Conservation (phyloP, 2,329 filamentous ascomycete genomes). For the Botryotinia convoluta region DNA sequence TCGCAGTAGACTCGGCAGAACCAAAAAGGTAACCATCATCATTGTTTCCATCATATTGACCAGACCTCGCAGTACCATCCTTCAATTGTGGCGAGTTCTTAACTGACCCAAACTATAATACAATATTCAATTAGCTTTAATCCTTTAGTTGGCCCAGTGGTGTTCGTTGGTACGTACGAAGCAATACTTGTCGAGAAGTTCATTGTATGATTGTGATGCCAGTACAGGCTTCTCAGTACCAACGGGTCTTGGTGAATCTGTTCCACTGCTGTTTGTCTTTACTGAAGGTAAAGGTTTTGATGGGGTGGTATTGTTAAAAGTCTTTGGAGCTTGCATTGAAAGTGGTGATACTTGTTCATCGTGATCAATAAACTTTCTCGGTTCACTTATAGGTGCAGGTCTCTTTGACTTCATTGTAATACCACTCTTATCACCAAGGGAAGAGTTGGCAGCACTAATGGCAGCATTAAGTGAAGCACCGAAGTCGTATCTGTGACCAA, state of each 20-base stretch:
- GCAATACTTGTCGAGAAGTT: slow-evolving; percentile 98
- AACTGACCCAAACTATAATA: slow-evolving; percentile 59
- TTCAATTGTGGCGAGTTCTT: slow-evolving; percentile 51
- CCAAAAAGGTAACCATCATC: slow-evolving; percentile 40
- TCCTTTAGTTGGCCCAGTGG: slow-evolving; percentile 29
- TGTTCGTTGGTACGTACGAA: slow-evolving; percentile 77
- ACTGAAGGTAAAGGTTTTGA: slow-evolving; percentile 33
- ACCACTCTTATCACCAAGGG: slow-evolving; percentile 56
- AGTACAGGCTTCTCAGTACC: slow-evolving; percentile 65
- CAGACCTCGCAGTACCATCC: slow-evolving; percentile 47
- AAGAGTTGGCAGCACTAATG: slow-evolving; percentile 69
- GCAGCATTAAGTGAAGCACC: slow-evolving; percentile 85
- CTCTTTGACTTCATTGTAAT: slow-evolving; percentile 44
- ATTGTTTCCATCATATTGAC: slow-evolving; percentile 45
- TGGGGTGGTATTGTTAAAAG: slow-evolving; percentile 27
- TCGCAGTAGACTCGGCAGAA: slow-evolving; percentile 40
- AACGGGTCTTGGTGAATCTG: slow-evolving; percentile 52
- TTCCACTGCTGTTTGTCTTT: slow-evolving; percentile 33
- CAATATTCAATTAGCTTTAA: slow-evolving; percentile 43
- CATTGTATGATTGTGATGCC: slow-evolving; percentile 87
- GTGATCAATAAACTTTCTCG: slow-evolving; percentile 25
- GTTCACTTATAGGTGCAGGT: slow-evolving; percentile 27
- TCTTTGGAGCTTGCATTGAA: slow-evolving; percentile 25
- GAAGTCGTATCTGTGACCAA: slow-evolving; percentile 94
- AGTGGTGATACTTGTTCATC: slow-evolving; percentile 26